A percentile compares a stretch with the other conserved stretches of the same genome.
phyloP scores from a whole-genome alignment of 164 flowering plant species.

The Kalanchoe fedtschenkoi region DNA sequence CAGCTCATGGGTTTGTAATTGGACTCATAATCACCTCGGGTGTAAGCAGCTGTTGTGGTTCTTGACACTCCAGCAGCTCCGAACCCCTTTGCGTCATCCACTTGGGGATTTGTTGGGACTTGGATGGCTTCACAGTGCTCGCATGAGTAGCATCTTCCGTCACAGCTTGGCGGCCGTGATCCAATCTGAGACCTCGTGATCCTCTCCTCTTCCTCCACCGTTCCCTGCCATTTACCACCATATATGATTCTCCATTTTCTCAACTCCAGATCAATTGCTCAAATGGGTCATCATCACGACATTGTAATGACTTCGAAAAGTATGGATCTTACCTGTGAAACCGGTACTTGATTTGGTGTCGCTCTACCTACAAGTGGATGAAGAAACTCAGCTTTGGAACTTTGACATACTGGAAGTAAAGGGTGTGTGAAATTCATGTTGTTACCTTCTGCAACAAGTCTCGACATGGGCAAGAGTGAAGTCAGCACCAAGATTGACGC shows the following conservation, averaged over 20 bases:
- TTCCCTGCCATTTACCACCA: too few species aligned
- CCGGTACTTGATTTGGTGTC: background rate
- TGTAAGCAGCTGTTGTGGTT: constrained; percentile 14
- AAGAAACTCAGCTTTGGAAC: background rate
- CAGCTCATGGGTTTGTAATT: constrained; percentile 66
- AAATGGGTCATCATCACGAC: background rate
- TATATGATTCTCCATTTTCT: too few species aligned
- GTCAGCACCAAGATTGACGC: background rate
- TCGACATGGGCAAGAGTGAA: background rate
- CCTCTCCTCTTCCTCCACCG: constrained; percentile 16
- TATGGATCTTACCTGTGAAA: background rate
- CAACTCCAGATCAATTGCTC: background rate
- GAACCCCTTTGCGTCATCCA: too few species aligned
- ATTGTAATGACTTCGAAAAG: background rate
- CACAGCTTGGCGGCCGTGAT: constrained; percentile 55
- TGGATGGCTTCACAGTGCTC: constrained; percentile 57
- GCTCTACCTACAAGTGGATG: background rate
- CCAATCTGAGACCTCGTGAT: constrained; percentile 31
- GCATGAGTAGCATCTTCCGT: constrained; percentile 36
- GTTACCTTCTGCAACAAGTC: background rate
- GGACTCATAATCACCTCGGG: constrained; percentile 30
- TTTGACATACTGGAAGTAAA: background rate
- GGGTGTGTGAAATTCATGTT: background rate
- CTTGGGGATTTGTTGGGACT: constrained; percentile 51
- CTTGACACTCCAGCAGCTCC: constrained; percentile 9